Conservation (phyloP, 257 asterid genomes). For the Marsdenia floribunda region DNA sequence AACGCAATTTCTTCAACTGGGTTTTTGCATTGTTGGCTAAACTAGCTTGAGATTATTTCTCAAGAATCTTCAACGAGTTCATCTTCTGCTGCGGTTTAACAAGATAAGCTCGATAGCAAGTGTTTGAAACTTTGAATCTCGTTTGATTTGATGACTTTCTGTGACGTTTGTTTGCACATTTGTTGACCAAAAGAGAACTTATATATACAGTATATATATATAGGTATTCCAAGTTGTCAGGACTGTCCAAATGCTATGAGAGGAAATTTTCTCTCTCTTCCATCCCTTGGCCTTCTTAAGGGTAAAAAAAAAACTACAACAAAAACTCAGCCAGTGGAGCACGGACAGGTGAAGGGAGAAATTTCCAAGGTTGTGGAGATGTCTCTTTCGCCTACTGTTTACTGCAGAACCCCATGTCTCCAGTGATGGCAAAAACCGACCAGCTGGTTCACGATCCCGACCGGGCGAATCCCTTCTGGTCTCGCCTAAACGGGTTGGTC, state of each 20-base stretch:
- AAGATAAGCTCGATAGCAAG: conserved; percentile 3
- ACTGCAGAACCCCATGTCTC: too few species aligned
- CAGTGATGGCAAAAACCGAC: too few species aligned
- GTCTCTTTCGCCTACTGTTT: background rate
- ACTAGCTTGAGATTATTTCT: conserved; percentile 6
- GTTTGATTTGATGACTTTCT: conserved; percentile 5
- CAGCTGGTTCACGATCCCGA: too few species aligned
- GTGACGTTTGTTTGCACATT: background rate
- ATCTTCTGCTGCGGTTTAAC: too few species aligned
- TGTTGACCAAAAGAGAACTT: conserved; percentile 7
- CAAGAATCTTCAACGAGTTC: conserved; percentile 11
- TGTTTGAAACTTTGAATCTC: background rate
- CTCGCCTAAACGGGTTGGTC: too few species aligned
- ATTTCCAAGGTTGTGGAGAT: background rate
- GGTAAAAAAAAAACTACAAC: background rate
- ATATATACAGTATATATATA: too few species aligned
- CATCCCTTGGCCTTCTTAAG: background rate
- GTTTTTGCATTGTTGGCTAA: conserved; percentile 10
- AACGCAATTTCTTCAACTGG: conserved; percentile 22
- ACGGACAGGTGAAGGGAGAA: background rate
- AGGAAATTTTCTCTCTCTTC: background rate
- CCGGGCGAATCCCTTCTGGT: too few species aligned
- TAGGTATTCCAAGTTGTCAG: background rate
- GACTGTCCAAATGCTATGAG: conserved; percentile 1
- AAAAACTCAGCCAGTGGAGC: background rate